These are phyloP conservation scores for Globisporangium irregulare DNA, from an alignment of 352 stramenopile species.

Conservation along the genomic window DNA sequence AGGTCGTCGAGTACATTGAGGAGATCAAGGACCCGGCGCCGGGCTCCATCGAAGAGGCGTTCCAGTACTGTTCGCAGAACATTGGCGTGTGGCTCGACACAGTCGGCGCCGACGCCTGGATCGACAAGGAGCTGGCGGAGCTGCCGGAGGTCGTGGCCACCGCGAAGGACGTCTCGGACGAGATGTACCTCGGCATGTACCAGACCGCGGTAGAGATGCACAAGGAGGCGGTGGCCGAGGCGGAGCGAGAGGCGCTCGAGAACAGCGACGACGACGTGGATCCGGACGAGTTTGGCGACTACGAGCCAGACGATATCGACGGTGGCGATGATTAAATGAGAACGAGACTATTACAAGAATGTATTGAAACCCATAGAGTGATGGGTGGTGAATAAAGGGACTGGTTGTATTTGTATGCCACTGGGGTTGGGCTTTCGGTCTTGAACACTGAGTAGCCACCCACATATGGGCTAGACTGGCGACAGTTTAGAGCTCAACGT, in stretches of 20 bases:
- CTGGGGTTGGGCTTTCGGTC: constrained; percentile 9
- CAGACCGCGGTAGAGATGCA: constrained; percentile 85
- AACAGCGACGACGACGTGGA: constrained; percentile 36
- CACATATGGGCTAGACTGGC: neutral
- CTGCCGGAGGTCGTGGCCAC: constrained; percentile 43
- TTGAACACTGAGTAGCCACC: neutral
- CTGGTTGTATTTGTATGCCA: constrained; percentile 13
- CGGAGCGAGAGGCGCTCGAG: constrained; percentile 29
- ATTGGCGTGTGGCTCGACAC: constrained; percentile 86
- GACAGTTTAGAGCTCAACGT: constrained; percentile 69
- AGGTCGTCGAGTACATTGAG: constrained; percentile 81
- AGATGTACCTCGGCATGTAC: constrained; percentile 89
- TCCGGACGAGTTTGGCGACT: constrained; percentile 47
- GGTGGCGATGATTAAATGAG: constrained; percentile 39
- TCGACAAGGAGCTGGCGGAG: constrained; percentile 76
- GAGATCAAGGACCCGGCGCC: constrained; percentile 68
- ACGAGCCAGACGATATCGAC: constrained; percentile 49
- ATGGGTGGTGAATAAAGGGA: constrained; percentile 2
- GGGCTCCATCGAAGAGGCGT: constrained; percentile 84
- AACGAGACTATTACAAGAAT: neutral
- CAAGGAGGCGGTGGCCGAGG: constrained; percentile 54
- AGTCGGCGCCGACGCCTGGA: constrained; percentile 73
- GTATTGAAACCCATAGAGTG: neutral
- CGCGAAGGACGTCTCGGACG: constrained; percentile 52
- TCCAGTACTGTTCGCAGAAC: constrained; percentile 74